Percentiles rank a stretch among this genome's conserved stretches.
Evolutionary conservation across 257 asterid genomes (phyloP).

Genomic region (Fraxinus pennsylvanica): DNA sequence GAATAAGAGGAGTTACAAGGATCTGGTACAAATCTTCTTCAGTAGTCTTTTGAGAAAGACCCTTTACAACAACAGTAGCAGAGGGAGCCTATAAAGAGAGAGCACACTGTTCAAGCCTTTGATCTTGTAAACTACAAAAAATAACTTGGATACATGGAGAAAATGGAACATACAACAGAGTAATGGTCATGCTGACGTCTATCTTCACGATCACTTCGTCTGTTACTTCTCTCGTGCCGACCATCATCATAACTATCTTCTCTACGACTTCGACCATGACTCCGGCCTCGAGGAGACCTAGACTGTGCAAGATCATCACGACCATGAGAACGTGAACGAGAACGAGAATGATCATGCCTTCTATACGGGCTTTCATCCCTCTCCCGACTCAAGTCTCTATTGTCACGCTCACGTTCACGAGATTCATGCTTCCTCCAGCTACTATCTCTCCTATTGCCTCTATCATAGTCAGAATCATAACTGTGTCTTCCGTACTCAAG

Average conservation of each 20-base stretch:
- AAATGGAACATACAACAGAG: slow-evolving; percentile 57
- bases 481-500: slow-evolving; percentile 73
- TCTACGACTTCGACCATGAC: slow-evolving; percentile 78
- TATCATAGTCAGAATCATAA: slow-evolving; percentile 93
- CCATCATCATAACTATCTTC: slow-evolving; percentile 87
- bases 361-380: slow-evolving; percentile 74
- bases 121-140: slow-evolving; percentile 20
- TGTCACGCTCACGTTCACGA: slow-evolving; percentile 83
- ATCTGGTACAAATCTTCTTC: slow-evolving; percentile 96
- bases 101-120: slow-evolving; percentile 23
- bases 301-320: slow-evolving; percentile 79
- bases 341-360: slow-evolving; percentile 65
- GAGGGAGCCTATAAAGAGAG: slow-evolving; percentile 74
- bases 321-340: slow-evolving; percentile 72
- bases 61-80: slow-evolving; percentile 95
- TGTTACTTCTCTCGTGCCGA: slow-evolving; percentile 69
- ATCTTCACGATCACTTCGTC: slow-evolving; percentile 81
- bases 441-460: slow-evolving; percentile 78
- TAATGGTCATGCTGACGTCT: slow-evolving; percentile 63
- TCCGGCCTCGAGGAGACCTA: slow-evolving; percentile 86
- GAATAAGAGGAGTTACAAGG: slow-evolving; percentile 53
- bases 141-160: slow-evolving; percentile 11
- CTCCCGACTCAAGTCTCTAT: slow-evolving; percentile 75
- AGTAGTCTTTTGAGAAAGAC: slow-evolving; percentile 90
- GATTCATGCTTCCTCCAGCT: slow-evolving; percentile 82